These are phyloP conservation scores for Nemania diffusa DNA, from an alignment of 2,329 filamentous ascomycete species.

Conservation along the genomic window DNA sequence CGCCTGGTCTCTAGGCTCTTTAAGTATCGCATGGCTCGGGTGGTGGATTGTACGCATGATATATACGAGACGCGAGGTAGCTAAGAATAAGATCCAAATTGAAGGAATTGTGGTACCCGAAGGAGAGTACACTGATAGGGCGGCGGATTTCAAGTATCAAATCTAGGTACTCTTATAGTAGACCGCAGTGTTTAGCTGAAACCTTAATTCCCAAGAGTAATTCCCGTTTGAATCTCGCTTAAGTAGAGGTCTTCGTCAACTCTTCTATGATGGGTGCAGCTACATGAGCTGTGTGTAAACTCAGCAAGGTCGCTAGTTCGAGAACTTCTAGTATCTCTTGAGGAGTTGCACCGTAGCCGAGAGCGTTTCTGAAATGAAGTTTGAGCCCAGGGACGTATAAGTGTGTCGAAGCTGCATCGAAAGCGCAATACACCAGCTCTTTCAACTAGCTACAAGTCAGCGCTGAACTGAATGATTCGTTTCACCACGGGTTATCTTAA, in stretches of 20 bases:
- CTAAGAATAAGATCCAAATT: slow-evolving; percentile 46
- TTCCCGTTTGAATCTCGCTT: neutral
- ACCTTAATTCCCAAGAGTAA: neutral
- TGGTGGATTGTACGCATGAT: slow-evolving; percentile 52
- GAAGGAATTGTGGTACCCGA: slow-evolving; percentile 59
- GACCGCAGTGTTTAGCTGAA: neutral
- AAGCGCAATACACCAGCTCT: slow-evolving; percentile 60
- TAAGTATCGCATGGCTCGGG: slow-evolving; percentile 51
- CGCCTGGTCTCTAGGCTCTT: slow-evolving; percentile 51
- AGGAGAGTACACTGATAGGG: slow-evolving; percentile 59
- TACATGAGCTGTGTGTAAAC: slow-evolving; percentile 47
- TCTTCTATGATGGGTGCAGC: slow-evolving; percentile 47
- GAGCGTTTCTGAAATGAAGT: slow-evolving; percentile 59
- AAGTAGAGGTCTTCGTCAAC: slow-evolving; percentile 13
- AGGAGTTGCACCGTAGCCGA: slow-evolving; percentile 57
- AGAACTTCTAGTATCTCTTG: slow-evolving; percentile 61
- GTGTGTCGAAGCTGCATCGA: slow-evolving; percentile 59
- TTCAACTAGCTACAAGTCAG: slow-evolving; percentile 47
- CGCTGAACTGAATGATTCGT: neutral
- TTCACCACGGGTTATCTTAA: neutral
- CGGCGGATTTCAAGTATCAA: slow-evolving; percentile 62
- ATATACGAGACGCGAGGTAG: slow-evolving; percentile 47
- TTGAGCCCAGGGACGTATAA: slow-evolving; percentile 59
- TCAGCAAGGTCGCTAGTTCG: slow-evolving; percentile 54
- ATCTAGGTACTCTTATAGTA: slow-evolving; percentile 45